A percentile compares a stretch with the other conserved stretches of the same genome.
phyloP scores from a whole-genome alignment of 225 moss, liverwort and hornwort genomes.

The Asterella californica region DNA sequence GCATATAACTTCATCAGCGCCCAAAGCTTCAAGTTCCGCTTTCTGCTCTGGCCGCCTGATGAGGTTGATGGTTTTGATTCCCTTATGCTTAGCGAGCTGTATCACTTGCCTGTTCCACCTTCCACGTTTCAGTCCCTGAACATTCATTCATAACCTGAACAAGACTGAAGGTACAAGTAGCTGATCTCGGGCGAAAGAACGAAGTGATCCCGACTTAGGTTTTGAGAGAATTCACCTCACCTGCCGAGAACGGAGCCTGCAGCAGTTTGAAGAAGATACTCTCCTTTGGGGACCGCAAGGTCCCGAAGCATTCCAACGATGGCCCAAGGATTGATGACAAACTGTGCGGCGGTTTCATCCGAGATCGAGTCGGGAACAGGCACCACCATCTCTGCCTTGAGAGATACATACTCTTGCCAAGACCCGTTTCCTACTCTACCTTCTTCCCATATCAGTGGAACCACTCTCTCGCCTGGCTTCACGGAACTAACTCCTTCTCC shows the following conservation, averaged over 20 bases:
- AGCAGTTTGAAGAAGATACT: slow-evolving; percentile 41
- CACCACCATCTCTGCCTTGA: slow-evolving; percentile 25
- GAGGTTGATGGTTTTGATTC: slow-evolving; percentile 43
- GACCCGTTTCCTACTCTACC: slow-evolving; percentile 37
- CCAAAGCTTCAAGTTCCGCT: slow-evolving; percentile 36
- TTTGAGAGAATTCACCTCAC: slow-evolving; percentile 7
- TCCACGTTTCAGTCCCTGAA: neutral
- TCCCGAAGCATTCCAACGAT: slow-evolving; percentile 33
- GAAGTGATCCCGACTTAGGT: no score
- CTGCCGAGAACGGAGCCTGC: slow-evolving; percentile 42
- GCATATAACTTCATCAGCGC: slow-evolving; percentile 46
- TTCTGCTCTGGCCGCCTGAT: slow-evolving; percentile 42
- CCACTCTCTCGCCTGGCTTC: slow-evolving; percentile 39
- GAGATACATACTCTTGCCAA: slow-evolving; percentile 41
- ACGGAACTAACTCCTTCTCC: slow-evolving; percentile 38
- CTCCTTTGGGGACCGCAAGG: slow-evolving; percentile 34
- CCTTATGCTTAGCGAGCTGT: slow-evolving; percentile 45
- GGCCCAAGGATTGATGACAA: slow-evolving; percentile 43
- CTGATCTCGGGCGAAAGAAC: neutral
- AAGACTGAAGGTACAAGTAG: neutral
- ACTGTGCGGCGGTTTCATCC: slow-evolving; percentile 35
- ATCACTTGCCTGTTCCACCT: slow-evolving; percentile 34
- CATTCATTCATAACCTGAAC: neutral
- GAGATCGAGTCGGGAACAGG: slow-evolving; percentile 32
- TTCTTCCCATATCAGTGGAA: slow-evolving; percentile 35